A percentile compares a stretch with the other conserved stretches of the same genome.
Evolutionary conservation across 1,284 basidiomycete species (phyloP).

Genomic region (Pulchroboletus neoregius): DNA sequence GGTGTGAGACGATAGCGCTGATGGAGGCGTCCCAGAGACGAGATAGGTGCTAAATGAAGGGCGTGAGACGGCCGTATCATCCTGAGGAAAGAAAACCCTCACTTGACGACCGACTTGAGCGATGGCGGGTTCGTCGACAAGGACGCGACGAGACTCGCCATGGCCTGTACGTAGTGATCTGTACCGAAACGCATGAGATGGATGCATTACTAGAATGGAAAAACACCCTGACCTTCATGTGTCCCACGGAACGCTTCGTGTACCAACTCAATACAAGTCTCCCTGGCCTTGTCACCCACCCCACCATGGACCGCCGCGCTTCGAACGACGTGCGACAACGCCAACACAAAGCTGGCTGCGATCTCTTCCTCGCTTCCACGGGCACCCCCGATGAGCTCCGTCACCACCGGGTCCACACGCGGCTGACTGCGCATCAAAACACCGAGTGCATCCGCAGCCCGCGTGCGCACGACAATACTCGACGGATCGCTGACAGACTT

Average conservation of each 20-base stretch:
- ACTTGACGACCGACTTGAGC: constrained; percentile 70
- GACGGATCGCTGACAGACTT: constrained; percentile 86
- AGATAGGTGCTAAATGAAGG: background rate
- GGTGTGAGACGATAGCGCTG: constrained; percentile 59
- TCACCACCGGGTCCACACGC: constrained; percentile 81
- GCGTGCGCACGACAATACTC: constrained; percentile 75
- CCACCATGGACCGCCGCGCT: constrained; percentile 64
- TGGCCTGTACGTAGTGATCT: constrained; percentile 74
- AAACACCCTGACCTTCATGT: constrained; percentile 55
- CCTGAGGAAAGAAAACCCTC: constrained; percentile 26
- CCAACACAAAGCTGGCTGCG: constrained; percentile 70
- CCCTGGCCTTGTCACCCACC: constrained; percentile 71
- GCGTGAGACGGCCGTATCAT: background rate
- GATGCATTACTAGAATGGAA: background rate
- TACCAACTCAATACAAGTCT: constrained; percentile 72
- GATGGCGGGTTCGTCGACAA: constrained; percentile 64
- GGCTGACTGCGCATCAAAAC: constrained; percentile 91
- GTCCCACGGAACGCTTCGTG: constrained; percentile 74
- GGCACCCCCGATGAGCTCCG: constrained; percentile 77
- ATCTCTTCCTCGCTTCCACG: constrained; percentile 70
- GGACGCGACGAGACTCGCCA: constrained; percentile 65
- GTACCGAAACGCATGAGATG: background rate
- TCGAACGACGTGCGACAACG: constrained; percentile 74
- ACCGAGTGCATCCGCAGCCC: constrained; percentile 83
- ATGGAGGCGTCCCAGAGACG: constrained; percentile 38